Percentiles rank a stretch among this genome's conserved stretches.
Evolutionary conservation across 2,329 filamentous ascomycete genomes (phyloP).

Genomic region (Colletotrichum shisoi): DNA sequence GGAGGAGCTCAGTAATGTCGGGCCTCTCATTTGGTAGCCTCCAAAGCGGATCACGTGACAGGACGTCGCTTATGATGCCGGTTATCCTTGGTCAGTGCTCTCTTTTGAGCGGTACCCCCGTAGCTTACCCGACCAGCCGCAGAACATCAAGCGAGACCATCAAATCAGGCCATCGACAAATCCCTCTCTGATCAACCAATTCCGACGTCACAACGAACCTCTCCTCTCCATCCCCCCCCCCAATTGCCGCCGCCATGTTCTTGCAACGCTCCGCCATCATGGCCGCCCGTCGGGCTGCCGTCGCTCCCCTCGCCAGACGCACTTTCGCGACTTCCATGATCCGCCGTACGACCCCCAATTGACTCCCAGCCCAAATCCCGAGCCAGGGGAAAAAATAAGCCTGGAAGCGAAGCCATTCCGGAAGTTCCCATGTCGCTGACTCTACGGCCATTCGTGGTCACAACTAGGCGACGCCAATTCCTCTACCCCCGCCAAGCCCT

Average conservation of each 20-base stretch:
- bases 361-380: slow-evolving; percentile 29
- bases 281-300: slow-evolving; percentile 67
- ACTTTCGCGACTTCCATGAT: slow-evolving; percentile 67
- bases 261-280: slow-evolving; percentile 69
- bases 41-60: slow-evolving; percentile 28
- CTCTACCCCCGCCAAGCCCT: slow-evolving; percentile 50
- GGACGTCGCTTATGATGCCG: slow-evolving; percentile 34
- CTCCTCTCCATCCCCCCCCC: slow-evolving; percentile 34
- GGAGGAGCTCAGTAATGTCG: slow-evolving; percentile 27
- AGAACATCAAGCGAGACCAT: slow-evolving; percentile 44
- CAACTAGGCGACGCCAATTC: slow-evolving; percentile 52
- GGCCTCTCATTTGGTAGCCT: slow-evolving; percentile 28
- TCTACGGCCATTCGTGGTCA: slow-evolving; percentile 19
- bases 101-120: slow-evolving; percentile 30
- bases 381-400: slow-evolving; percentile 22
- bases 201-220: slow-evolving; percentile 39
- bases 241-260: slow-evolving; percentile 61
- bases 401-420: slow-evolving; percentile 24
- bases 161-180: slow-evolving; percentile 60
- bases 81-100: slow-evolving; percentile 40
- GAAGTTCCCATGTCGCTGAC: slow-evolving; percentile 32
- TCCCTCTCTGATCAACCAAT: slow-evolving; percentile 51
- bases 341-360: slow-evolving; percentile 61
- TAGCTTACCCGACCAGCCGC: slow-evolving; percentile 39
- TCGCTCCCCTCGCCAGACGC: slow-evolving; percentile 63